Conservation (phyloP, 2,329 filamentous ascomycete species). For the Penicillium freii region DNA sequence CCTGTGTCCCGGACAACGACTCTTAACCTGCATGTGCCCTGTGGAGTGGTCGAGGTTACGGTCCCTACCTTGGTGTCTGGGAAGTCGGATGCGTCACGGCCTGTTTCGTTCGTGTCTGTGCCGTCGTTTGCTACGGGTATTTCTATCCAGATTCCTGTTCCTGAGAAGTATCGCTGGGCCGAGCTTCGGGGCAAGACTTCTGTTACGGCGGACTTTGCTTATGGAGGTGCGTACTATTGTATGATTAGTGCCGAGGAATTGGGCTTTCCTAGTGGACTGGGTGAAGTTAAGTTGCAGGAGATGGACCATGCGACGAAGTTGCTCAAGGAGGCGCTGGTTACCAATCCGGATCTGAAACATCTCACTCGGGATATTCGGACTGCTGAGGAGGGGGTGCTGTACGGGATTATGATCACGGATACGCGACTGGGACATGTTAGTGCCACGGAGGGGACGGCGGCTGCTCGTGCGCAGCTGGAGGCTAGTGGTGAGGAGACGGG, state of each 20-base stretch:
- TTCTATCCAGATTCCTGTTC: conserved; percentile 32
- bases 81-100: conserved; percentile 39
- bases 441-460: conserved; percentile 22
- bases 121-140: conserved; percentile 43
- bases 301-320: conserved; percentile 34
- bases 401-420: conserved; percentile 21
- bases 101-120: conserved; percentile 45
- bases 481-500: conserved; percentile 41
- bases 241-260: conserved; percentile 39
- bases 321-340: conserved; percentile 34
- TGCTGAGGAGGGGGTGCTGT: conserved; percentile 15
- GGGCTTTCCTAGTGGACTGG: conserved; percentile 37
- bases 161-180: conserved; percentile 37
- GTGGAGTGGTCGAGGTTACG: conserved; percentile 43
- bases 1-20: conserved; percentile 20
- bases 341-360: conserved; percentile 6
- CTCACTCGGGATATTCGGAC: conserved; percentile 7
- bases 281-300: conserved; percentile 28
- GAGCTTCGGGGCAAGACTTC: conserved; percentile 30
- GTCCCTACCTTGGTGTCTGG: conserved; percentile 39
- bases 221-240: conserved; percentile 49
- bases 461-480: conserved; percentile 15
- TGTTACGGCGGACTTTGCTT: conserved; percentile 40
- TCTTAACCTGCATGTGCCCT: conserved; percentile 47
- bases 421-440: conserved; percentile 7